phyloP scores from a whole-genome alignment of 805 yeast species.

The Yarrowia sp. region DNA sequence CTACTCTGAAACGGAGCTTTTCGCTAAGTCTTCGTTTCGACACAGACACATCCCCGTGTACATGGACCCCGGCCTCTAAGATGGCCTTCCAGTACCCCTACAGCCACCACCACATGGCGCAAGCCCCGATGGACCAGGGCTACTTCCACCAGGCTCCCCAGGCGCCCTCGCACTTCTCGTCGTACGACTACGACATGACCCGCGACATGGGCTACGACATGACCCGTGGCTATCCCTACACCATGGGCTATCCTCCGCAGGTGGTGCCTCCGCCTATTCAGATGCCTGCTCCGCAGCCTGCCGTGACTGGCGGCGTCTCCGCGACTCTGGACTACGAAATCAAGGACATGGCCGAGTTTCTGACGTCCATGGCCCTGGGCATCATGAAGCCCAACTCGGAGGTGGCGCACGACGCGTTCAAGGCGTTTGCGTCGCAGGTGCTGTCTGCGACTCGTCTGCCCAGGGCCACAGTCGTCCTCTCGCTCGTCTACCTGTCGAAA shows the following conservation, averaged over 20 bases:
- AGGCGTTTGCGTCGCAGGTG: conserved; percentile 60
- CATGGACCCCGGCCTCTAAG: conserved; percentile 14
- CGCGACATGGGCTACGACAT: conserved; percentile 9
- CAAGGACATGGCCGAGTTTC: conserved; percentile 72
- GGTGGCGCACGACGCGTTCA: conserved; percentile 44
- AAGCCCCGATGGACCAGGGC: conserved; percentile 27
- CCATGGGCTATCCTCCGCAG: conserved; percentile 1
- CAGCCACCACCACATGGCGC: conserved; percentile 30
- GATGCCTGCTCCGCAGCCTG: conserved; percentile 10
- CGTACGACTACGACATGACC: conserved; percentile 17
- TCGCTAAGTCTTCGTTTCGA: conserved; percentile 32
- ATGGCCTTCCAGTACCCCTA: conserved; percentile 29
- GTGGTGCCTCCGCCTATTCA: conserved; percentile 8
- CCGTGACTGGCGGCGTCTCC: conserved; percentile 65
- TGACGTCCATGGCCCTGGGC: conserved; percentile 70
- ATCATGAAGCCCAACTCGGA: conserved; percentile 44
- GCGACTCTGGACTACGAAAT: conserved; percentile 78
- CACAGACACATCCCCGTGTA: conserved; percentile 16
- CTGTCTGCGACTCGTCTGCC: conserved; percentile 87
- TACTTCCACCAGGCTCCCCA: conserved; percentile 28
- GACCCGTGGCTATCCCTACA: background rate
- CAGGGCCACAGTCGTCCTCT: conserved; percentile 71
- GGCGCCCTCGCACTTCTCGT: conserved; percentile 5
- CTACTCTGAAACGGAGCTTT: conserved; percentile 32
- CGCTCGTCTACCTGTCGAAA: conserved; percentile 75